Percentiles rank a stretch among this genome's conserved stretches.
Evolutionary conservation across 2,329 filamentous ascomycete species (phyloP).

Genomic region (Stagonosporopsis rhizophila): DNA sequence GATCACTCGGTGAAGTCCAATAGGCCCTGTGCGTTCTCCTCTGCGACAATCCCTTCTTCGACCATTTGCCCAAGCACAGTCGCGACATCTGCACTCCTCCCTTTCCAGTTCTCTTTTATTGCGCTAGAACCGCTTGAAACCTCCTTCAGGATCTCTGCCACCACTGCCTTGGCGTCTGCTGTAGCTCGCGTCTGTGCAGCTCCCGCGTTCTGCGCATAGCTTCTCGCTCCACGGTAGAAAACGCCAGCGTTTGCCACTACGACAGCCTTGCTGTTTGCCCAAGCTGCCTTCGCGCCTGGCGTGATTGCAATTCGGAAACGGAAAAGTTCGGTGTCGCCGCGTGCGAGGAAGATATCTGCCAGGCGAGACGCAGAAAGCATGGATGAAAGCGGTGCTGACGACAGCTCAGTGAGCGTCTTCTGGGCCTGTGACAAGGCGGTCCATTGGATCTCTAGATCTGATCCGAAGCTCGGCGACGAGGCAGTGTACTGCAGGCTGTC

Average conservation of each 20-base stretch:
- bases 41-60: slow-evolving; percentile 58
- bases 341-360: slow-evolving; percentile 42
- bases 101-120: slow-evolving; percentile 50
- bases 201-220: slow-evolving; percentile 41
- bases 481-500: slow-evolving; percentile 28
- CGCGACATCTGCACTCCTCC: slow-evolving; percentile 51
- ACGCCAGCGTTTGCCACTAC: slow-evolving; percentile 51
- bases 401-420: slow-evolving; percentile 36
- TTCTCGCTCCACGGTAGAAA: slow-evolving; percentile 44
- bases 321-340: slow-evolving; percentile 44
- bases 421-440: slow-evolving; percentile 43
- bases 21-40: slow-evolving; percentile 34
- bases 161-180: slow-evolving; percentile 56
- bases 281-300: slow-evolving; percentile 33
- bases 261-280: slow-evolving; percentile 42
- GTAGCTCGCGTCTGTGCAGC: slow-evolving; percentile 51
- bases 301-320: slow-evolving; percentile 42
- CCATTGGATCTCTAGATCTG: slow-evolving; percentile 41
- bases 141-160: slow-evolving; percentile 56
- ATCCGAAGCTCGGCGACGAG: slow-evolving; percentile 19
- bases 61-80: slow-evolving; percentile 59
- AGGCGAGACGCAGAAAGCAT: slow-evolving; percentile 34
- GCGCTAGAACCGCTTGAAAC: slow-evolving; percentile 44
- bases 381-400: slow-evolving; percentile 24
- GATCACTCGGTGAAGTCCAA: slow-evolving; percentile 14